A percentile compares a stretch with the other conserved stretches of the same genome.
These are phyloP conservation scores for Boletellus emodensis DNA, from an alignment of 768 basidiomycete genomes.

Conservation along the genomic window DNA sequence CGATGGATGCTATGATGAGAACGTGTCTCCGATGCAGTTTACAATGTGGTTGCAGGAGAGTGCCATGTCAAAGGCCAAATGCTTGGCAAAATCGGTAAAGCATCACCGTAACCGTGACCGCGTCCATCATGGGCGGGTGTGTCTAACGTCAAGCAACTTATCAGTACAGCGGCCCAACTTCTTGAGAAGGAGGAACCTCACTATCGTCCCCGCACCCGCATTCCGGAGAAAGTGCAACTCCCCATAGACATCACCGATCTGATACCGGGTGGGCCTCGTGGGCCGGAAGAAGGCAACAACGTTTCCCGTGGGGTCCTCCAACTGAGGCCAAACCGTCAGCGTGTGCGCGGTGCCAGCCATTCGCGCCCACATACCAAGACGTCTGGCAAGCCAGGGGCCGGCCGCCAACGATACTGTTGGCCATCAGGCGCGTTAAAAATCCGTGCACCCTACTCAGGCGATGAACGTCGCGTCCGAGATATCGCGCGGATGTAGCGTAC, in stretches of 20 bases:
- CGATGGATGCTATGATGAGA: constrained; percentile 27
- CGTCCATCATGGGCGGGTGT: constrained; percentile 89
- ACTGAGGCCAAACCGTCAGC: constrained; percentile 38
- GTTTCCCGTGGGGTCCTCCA: constrained; percentile 65
- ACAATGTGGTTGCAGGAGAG: constrained; percentile 29
- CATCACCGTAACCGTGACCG: constrained; percentile 81
- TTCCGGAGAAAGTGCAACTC: constrained; percentile 79
- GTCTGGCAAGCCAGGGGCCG: constrained; percentile 54
- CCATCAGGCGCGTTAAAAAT: constrained; percentile 83
- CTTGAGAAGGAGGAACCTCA: constrained; percentile 32
- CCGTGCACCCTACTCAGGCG: constrained; percentile 49
- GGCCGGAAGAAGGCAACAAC: constrained; percentile 80
- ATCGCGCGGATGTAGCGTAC: constrained; percentile 39
- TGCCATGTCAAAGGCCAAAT: constrained; percentile 40
- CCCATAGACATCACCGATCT: constrained; percentile 82
- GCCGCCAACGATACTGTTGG: constrained; percentile 75
- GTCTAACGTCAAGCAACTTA: constrained; percentile 45
- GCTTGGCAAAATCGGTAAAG: constrained; percentile 72
- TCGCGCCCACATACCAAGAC: constrained; percentile 47
- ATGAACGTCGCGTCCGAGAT: constrained; percentile 12
- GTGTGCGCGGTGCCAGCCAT: neutral
- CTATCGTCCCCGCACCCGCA: constrained; percentile 80
- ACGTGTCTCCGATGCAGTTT: constrained; percentile 28
- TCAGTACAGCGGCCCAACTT: constrained; percentile 21
- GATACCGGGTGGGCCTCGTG: constrained; percentile 73